Base-by-base conservation (phyloP, 1,284 basidiomycete species). In the Hypsizygus ulmarius region DNA sequence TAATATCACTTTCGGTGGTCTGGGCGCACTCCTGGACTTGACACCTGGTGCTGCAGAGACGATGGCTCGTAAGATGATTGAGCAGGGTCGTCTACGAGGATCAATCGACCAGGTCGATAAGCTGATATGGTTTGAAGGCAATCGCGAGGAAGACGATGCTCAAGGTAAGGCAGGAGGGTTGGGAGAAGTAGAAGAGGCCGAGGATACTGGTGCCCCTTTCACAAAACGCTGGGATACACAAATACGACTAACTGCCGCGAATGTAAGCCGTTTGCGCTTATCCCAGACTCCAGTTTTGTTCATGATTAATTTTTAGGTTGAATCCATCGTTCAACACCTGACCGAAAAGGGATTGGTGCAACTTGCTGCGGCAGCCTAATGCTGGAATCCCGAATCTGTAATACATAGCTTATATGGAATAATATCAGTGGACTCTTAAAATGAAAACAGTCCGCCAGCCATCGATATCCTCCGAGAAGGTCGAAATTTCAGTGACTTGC, bases 1-100 rank as follows among this genome's bases (percentile, higher is more conserved):
- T 64, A 97, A 97, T 60, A 95, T 97, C 69, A 89, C 90, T 5
- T 97, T 97, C 67, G 75, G 79, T 28, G 93, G 93, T 8, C 70
- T 97, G 5, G 94, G 93, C 18, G 82, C 87, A 1, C 71, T 97
- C 14, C 75, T 97, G 36, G 90, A 91, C 60, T 69, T 97, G 50
- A 87, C 90, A 5, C 86, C 93, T 2, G 84, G 84, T 30, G 91
- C 89, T 3, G 93, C 94, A 15, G 95, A 97, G 70, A 90, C 84
- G 2, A 96, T 95, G 82, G 93, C 93, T 5, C 79, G 94, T 42
- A 87, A 87, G 64, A 97, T 98, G 95, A 96, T 97, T 50, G 92
- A 95, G 63, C 94, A 98, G 68, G 89, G 92, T 7, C 84, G 94
- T 53, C 71, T 97, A 53, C 87, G 87, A 59, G 94, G 90, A 7